Evolutionary conservation across 345 rosid genomes (phyloP).

Genomic region (Litchi chinensis): DNA sequence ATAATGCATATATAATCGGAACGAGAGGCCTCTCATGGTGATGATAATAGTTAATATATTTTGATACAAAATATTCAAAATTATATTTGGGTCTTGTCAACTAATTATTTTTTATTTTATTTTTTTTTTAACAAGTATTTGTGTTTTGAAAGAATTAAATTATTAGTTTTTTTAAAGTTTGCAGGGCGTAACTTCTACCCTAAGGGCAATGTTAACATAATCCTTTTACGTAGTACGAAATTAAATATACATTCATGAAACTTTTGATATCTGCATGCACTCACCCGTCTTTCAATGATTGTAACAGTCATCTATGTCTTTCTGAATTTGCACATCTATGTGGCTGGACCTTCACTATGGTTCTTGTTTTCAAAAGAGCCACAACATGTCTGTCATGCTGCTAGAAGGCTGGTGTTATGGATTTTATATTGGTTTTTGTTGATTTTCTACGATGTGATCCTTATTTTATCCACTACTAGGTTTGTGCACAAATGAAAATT

Average conservation of each 20-base stretch:
- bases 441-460: not conserved
- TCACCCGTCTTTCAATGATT: not conserved
- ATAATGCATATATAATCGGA: constrained; percentile 6
- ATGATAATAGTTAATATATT: constrained; percentile 10
- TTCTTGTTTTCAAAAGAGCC: not conserved
- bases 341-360: not conserved
- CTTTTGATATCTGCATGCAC: constrained; percentile 6
- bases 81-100: not conserved
- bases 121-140: not conserved
- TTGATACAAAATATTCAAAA: not conserved
- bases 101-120: not conserved
- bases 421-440: not conserved
- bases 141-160: not conserved
- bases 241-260: not conserved
- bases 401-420: not conserved
- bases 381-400: not conserved
- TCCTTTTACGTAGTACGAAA: too few relatives aligned
- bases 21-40: not conserved
- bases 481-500: not conserved
- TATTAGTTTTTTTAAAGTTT: too few relatives aligned
- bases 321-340: not conserved
- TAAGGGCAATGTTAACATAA: too few relatives aligned
- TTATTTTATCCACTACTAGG: not conserved
- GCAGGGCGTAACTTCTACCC: too few relatives aligned
- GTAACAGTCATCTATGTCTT: not conserved